Evolutionary conservation across 2,329 filamentous ascomycete species (phyloP).

Genomic region (Pestalotiopsis sp.): DNA sequence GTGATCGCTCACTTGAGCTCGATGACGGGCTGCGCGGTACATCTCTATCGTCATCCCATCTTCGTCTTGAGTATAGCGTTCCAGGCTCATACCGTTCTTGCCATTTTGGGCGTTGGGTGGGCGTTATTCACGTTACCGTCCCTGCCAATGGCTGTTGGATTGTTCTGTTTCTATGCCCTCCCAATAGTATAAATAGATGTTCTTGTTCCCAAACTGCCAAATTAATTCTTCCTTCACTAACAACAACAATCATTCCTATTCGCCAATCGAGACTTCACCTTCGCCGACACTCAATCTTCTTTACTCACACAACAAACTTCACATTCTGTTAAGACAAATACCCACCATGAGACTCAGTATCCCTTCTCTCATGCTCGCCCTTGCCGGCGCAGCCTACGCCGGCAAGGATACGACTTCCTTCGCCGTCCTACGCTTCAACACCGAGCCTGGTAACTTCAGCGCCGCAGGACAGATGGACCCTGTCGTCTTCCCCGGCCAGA

Average conservation of each 20-base stretch:
- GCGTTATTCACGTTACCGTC: too few species aligned
- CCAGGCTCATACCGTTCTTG: too few species aligned
- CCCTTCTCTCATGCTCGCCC: background rate
- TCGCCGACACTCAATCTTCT: background rate
- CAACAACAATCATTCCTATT: background rate
- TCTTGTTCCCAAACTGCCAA: background rate
- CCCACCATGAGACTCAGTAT: background rate
- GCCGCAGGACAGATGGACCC: constrained; percentile 67
- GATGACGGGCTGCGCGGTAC: too few species aligned
- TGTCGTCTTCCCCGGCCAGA: constrained; percentile 63
- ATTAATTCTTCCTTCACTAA: background rate
- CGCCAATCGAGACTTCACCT: background rate
- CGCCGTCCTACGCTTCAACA: constrained; percentile 72
- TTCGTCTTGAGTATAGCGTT: too few species aligned
- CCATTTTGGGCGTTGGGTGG: too few species aligned
- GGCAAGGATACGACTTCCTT: constrained; percentile 55
- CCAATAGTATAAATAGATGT: background rate
- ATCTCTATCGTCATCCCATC: too few species aligned
- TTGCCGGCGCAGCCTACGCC: constrained; percentile 42
- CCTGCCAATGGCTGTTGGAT: too few species aligned
- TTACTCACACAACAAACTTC: background rate
- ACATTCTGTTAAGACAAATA: background rate
- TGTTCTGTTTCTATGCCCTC: too few species aligned
- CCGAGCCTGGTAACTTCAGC: constrained; percentile 54
- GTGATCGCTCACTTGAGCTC: too few species aligned